Percentiles rank a stretch among this genome's conserved stretches.
Evolutionary conservation across 164 flowering plant genomes (phyloP).

Genomic region (Litsea cubeba): DNA sequence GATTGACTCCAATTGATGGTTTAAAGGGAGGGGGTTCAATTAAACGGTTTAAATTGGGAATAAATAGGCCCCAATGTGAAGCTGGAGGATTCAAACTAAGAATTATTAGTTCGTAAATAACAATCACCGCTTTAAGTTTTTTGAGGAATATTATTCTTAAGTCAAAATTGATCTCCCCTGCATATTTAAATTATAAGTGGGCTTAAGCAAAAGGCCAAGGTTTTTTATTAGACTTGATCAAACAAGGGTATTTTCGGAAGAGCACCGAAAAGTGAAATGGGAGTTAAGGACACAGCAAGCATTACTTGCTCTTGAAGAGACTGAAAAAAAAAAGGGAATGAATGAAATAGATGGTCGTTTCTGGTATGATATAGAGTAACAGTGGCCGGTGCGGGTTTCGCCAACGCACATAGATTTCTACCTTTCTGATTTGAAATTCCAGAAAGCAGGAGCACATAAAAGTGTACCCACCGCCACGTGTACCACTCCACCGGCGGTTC

Average conservation of each 20-base stretch:
- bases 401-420: constrained; percentile 13
- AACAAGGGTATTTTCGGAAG: not conserved
- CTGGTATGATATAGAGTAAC: not conserved
- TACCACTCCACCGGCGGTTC: not conserved
- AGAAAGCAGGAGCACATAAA: not conserved
- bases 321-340: no score
- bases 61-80: no score
- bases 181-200: no score
- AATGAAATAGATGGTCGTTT: not conserved
- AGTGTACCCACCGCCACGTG: not conserved
- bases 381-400: constrained; percentile 6
- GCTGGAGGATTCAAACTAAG: no score
- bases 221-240: not conserved
- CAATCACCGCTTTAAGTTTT: no score
- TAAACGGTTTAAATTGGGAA: no score
- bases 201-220: no score
- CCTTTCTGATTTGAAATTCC: constrained; percentile 11
- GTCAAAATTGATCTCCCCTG: no score
- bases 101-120: no score
- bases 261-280: not conserved
- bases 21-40: no score
- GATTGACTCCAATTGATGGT: no score
- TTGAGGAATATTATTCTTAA: no score
- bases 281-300: not conserved
- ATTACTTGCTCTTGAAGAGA: not conserved